Base-by-base conservation (phyloP, 495 filamentous ascomycete species). In the Penicillium ochrochloron region DNA sequence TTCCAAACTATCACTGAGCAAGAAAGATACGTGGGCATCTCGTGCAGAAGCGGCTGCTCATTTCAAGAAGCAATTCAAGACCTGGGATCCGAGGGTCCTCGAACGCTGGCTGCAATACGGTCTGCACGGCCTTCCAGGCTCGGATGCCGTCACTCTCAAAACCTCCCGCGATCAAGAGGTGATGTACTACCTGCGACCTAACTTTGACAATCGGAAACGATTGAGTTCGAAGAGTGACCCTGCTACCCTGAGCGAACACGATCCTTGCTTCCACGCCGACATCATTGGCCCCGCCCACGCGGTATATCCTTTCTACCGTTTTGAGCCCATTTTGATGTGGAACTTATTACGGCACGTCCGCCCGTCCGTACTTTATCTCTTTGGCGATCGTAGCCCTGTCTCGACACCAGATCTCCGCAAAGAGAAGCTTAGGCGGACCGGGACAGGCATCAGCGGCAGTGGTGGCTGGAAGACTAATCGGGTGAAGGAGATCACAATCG, bases 361-460 rank as follows among this genome's bases (percentile, higher is more conserved):
- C 82, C 84, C 14, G 82, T 86, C 21, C 72, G 94, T 48, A 92
- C 89, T 78, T 70, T 94, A 50, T 89, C 89, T 76, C 87, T 88
- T 48, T 77, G 69, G 27, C 64, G 74, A 31, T 7, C 68, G 71
- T 12, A 88, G 84, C 34, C 66, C 81, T 5, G 74, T 93, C 35
- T 86, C 42, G 25, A 23, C 34, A 83, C 4, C 35, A 57, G 72
- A 76, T 1, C 57, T 62, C 57, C 56, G 58, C 34, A 52, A 51
- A 62, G 33, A 59, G 67, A 58, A 63, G 39, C 23, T 70, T 21
- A 64, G 73, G 48, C 62, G 60, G 33, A 50, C 75, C 58, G 33
- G 76, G 57, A 23, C 56, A 9, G 75, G 76, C 0, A 61, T 78
- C 11, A 73, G 74, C 10, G 75, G 76, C 8, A 77, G 72, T 60